Evolutionary conservation across 176 grass and related monocot species (phyloP), one percentile per base, ranked within the genome.

Genomic region (Carex pumila): DNA sequence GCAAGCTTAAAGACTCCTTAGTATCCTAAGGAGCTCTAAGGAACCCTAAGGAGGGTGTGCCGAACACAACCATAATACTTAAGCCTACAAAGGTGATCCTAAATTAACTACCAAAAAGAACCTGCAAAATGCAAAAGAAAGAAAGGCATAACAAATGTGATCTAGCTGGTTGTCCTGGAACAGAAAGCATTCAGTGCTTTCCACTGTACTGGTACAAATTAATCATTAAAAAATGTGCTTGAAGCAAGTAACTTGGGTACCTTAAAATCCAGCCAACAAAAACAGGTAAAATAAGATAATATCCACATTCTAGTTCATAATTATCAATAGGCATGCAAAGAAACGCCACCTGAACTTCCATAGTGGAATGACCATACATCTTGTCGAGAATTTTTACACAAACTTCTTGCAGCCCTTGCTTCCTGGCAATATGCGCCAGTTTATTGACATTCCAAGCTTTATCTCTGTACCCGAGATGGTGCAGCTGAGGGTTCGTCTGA

Each of bases 371-470:
- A 9, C 96, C 96, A 89, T 99, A 99, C 93, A 99, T 95, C 85
- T 95, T 95, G 83, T 95, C 93, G 13, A 99, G 88, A 90, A 99
- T 99, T 83, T 90, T 90, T 61, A 95, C 96, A 90, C 96, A 99
- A 66, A 99, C 96, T 89, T 95, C 93, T 85, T 92, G 89, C 79
- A 95, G 96, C 68, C 96, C 91, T 88, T 99, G 93, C 78, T 95
- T 99, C 77, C 96, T 93, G 80, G 96, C 83, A 84, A 99, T 93
- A 84, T 89, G 96, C 66, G 96, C 96, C 37, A 99, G 91, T 86
- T 99, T 99, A 84, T 99, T 99, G 79, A 99, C 96, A 85, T 99
- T 99, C 96, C 96, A 99, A 83, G 96, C 96, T 65, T 99, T 92
- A 49, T 99, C 96, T 70, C 96, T 88, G 80, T 95, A 99, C 43